Evolutionary conservation across 1,139 yeast species (phyloP).

Genomic region (Suhomyces yuchorum): DNA sequence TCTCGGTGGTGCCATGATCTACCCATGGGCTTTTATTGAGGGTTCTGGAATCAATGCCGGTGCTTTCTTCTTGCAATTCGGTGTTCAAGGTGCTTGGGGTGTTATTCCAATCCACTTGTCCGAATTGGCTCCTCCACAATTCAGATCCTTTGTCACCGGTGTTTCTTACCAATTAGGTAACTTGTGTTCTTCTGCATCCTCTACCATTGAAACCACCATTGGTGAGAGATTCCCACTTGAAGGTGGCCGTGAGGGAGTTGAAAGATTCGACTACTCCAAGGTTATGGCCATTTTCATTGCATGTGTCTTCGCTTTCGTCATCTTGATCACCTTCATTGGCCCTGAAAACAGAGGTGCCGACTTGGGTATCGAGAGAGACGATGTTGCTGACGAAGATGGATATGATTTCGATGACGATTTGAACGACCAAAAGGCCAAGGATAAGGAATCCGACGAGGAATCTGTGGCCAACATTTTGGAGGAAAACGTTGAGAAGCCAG

Average conservation of each 20-base stretch:
- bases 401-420: constrained; percentile 11
- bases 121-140: constrained; percentile 77
- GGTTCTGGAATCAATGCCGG: constrained; percentile 69
- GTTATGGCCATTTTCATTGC: constrained; percentile 87
- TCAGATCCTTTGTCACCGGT: constrained; percentile 73
- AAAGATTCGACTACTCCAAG: constrained; percentile 33
- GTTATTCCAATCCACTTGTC: constrained; percentile 77
- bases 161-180: constrained; percentile 82
- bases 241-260: constrained; percentile 10
- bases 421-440: constrained; percentile 9
- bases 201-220: constrained; percentile 77
- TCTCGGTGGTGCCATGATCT: constrained; percentile 64
- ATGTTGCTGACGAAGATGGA: constrained; percentile 17
- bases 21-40: constrained; percentile 70
- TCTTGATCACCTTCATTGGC: constrained; percentile 63
- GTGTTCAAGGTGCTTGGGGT: constrained; percentile 90
- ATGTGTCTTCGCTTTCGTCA: constrained; percentile 66
- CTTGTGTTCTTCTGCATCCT: constrained; percentile 78
- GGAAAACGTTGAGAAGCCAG: constrained; percentile 4
- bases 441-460: constrained; percentile 13
- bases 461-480: constrained; percentile 6
- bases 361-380: constrained; percentile 22
- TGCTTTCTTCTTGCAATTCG: constrained; percentile 75
- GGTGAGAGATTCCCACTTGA: constrained; percentile 62
- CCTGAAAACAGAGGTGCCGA: constrained; percentile 64